Base-by-base conservation (phyloP, 2,329 filamentous ascomycete species). In the Neoarthrinium moseri region DNA sequence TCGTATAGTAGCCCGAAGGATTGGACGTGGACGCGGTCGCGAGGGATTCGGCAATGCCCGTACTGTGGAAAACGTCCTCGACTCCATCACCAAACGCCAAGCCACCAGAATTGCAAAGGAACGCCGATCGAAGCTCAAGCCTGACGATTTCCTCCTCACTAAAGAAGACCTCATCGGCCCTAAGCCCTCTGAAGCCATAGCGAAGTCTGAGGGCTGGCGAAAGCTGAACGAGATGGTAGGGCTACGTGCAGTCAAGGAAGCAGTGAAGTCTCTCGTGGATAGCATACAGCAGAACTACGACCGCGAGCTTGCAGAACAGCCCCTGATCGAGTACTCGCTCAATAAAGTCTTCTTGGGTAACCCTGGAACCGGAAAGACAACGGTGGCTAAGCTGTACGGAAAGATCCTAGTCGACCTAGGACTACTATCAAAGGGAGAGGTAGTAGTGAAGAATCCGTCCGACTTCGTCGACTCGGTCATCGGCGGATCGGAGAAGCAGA, bases 1-100 rank as follows among this genome's bases (percentile, higher is more conserved):
- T 46, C 78, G 84, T 0, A 84, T 91, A 18, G 76, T 78, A 0
- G 68, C 78, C 4, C 73, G 81, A 0, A 71, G 86, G 1, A 64
- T 90, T 11, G 85, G 85, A 0, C 69, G 75, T 6, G 75, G 77
- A 0, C 78, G 87, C 0, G 86, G 83, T 0, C 72, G 73, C 1
- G 75, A 82, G 22, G 86, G 86, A 0, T 91, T 91, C 49, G 87
- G 84, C 0, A 91, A 92, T 54, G 87, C 87, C 0, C 72, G 87
- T 1, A 74, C 81, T 0, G 67, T 91, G 0, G 80, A 90, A 36
- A 91, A 89, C 52, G 60, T 63, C 0, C 63, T 87, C 2, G 63
- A 73, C 0, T 62, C 53, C 1, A 80, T 91, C 4, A 59, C 69
- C 0, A 69, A 75, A 10, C 72, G 84, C 2, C 87, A 91, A 56